Base-by-base conservation (phyloP, 2,329 filamentous ascomycete genomes). In the Neurospora sp. region DNA sequence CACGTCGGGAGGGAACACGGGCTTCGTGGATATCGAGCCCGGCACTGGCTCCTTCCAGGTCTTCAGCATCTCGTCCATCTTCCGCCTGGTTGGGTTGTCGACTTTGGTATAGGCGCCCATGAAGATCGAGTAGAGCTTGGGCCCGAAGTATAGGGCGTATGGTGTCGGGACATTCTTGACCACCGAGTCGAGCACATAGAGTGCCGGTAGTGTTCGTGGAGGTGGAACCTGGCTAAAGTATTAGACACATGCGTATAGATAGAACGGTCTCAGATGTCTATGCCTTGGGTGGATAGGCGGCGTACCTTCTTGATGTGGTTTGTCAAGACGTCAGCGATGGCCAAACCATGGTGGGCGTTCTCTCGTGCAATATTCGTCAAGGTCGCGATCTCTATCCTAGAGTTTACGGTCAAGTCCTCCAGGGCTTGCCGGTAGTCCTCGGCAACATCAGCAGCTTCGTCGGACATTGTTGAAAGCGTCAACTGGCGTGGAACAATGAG, bases 141-240 rank as follows among this genome's bases (percentile, higher is more conserved):
- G 90, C 68, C 94, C 93, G 74, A 99, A 91, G 80, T 97, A 98
- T 12, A 98, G 86, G 0, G 95, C 98, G 81, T 99, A 99, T 8
- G 96, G 96, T 0, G 95, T 97, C 72, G 96, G 96, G 72, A 99
- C 93, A 83, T 99, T 98, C 82, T 99, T 99, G 78, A 97, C 94
- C 72, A 99, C 95, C 17, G 95, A 98, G 82, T 99, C 96, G 77
- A 99, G 90, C 74, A 99, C 92, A 81, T 98, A 99, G 37, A 99
- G 86, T n/a, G 96, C 93, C 19, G 96, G 94, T 2, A 99, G 84
- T 78, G 98, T 99, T 80, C 93, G 94, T 72, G 89, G 87, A 46
- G 96, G 93, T 66, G 93, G 88, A 69, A 91, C 92, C 96, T 99
- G 81, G 74, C 57, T 67, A 12, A 23, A 43, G 28, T 36, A 33